Evolutionary conservation across 108 stramenopile species (phyloP), one percentile per base, ranked within the genome.

Genomic region (Seminavis robusta): DNA sequence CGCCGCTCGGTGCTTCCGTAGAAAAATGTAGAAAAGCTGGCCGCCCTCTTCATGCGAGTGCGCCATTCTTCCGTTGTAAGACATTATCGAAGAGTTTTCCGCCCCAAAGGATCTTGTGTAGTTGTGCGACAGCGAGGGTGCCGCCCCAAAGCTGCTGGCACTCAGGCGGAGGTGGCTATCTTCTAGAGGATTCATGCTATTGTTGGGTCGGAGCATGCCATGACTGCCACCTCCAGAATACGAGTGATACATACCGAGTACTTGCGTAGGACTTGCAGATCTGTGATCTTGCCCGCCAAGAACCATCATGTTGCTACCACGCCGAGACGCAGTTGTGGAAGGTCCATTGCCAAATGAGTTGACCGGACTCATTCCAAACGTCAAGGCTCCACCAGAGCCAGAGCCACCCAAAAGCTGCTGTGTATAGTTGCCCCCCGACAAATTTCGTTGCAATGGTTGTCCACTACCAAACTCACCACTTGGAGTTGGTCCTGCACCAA

Each of bases 341-440:
- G 74, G 59, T 15, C 55, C 64, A 31, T 69, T 74, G 6, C 78
- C 78, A 59, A 79, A 79, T 9, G 78, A 79, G 41, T 79, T 79
- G 29, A 54, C 67, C 3, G 78, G 78, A 52, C 72, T 73, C 73
- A 69, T 74, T 24, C 73, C 69, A 58, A 79, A 65, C 10, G 75
- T 70, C 29, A 59, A 28, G 11, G 43, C 16, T 17, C 54, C 75
- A 13, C 61, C 61, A 23, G 69, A 67, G 21, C 45, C 47, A 26
- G 73, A 63, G 1, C 69, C 65, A 48, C 38, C 55, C 52, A 72
- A 33, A 24, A 59, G 42, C 20, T 67, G 68, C 33, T 65, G 64
- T 10, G 53, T 36, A 34, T 47, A 52, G 11, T 59, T 80, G 33
- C 52, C 46, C 13, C 27, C 52, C 3, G 67, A 73, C n/a, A 46